Base-by-base conservation (phyloP, 768 basidiomycete species). In the Suillus cothurnatus region DNA sequence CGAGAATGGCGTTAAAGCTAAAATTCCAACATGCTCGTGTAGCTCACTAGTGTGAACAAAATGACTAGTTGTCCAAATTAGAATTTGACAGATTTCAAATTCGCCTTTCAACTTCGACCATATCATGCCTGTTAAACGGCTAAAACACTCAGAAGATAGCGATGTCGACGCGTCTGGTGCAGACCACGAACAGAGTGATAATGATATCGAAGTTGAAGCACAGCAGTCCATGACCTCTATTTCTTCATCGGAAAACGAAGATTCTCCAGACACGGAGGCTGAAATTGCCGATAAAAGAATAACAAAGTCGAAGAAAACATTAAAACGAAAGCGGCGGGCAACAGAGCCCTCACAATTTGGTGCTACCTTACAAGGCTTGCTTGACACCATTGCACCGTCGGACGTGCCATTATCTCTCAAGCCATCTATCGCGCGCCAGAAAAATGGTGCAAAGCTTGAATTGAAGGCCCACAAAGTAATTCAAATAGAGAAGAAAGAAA, bases 291-390 rank as follows among this genome's bases (percentile, higher is more conserved):
- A 77, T 4, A 73, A 84, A 61, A 84, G 86, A 69, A 77, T 74
- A 52, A 73, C 78, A 72, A 94, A 93, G 75, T 94, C 93, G 19
- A 87, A 84, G 64, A 89, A 93, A 75, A 95, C 93, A 0, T 77
- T 85, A 61, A 95, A 95, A 76, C 85, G 93, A 70, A 95, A 94
- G 82, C 84, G 90, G 38, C 82, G 93, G 64, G 93, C 93, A 28
- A 92, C 92, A 7, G 87, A 85, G 64, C 82, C 89, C 21, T 84
- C 87, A 36, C 85, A 85, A 62, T 95, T 95, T 71, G 93, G 92
- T 66, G 82, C 84, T 55, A 88, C 91, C 11, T 81, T 95, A 32
- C 88, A 91, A 71, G 85, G 86, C 26, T 80, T 95, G 62, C 81
- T 95, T 61, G 81, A 81, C 65, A 94, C 93, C 32, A 81, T 90